These are phyloP conservation scores for Zygoascus ofunaensis DNA, from an alignment of 805 yeast species.

Conservation along the genomic window DNA sequence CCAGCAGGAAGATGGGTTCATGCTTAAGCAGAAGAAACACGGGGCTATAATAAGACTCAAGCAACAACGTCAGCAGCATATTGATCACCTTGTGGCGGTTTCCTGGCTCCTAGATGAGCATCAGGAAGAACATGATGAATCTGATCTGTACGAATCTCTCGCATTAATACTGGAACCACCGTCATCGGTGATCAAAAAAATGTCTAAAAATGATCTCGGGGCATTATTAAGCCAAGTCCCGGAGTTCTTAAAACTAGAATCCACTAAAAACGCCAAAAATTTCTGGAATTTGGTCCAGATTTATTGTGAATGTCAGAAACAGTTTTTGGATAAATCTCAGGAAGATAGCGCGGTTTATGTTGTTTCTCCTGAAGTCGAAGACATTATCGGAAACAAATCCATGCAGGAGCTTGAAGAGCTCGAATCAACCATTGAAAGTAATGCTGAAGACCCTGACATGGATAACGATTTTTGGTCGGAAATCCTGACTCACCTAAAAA, in stretches of 20 bases:
- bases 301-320: constrained; percentile 6
- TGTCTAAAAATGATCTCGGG: constrained; percentile 11
- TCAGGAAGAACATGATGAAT: constrained; percentile 15
- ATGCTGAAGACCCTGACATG: constrained; percentile 4
- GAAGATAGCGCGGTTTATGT: constrained; percentile 2
- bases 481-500: constrained; percentile 17
- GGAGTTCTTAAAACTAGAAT: constrained; percentile 10
- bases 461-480: constrained; percentile 26
- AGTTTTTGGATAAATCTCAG: background rate
- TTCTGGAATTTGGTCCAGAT: constrained; percentile 18
- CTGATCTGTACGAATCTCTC: constrained; percentile 3
- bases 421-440: constrained; percentile 16
- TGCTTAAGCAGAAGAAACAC: constrained; percentile 21
- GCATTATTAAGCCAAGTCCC: constrained; percentile 8
- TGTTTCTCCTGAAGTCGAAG: constrained; percentile 22
- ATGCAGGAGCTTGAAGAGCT: constrained; percentile 19
- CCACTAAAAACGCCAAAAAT: constrained; percentile 1
- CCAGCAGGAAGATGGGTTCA: constrained; percentile 24
- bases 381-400: constrained; percentile 21
- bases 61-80: constrained; percentile 20
- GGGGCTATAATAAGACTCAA: constrained; percentile 25
- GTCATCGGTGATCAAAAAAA: constrained; percentile 12
- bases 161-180: constrained; percentile 15
- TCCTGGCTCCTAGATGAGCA: constrained; percentile 12
- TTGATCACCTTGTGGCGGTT: constrained; percentile 20